Evolutionary conservation across 1,284 basidiomycete genomes (phyloP), one percentile per base, ranked within the genome.

Genomic region (Ceratobasidium sp.): DNA sequence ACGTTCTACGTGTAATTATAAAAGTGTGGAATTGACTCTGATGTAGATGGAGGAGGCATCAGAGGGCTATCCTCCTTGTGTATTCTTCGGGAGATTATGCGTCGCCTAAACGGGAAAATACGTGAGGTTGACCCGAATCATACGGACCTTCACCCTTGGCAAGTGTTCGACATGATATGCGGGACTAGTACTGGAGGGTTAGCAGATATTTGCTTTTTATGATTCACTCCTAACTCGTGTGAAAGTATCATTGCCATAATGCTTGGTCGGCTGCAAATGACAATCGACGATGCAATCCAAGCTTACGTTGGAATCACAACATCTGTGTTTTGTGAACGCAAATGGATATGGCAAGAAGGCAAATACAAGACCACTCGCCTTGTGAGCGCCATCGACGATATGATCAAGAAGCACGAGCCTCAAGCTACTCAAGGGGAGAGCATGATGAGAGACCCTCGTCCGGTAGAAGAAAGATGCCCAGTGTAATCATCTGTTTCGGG

Each of bases 201-300:
- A 26, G 69, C 41, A n/a, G n/a, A n/a, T 3, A 53, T 5, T 1
- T 18, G 23, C 9, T 41, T 26, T 3, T n/a, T 23, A 50, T n/a
- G 6, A 30, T 28, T 10, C 18, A 34, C 26, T 3, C 32, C 36
- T 48, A 5, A n/a, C 3, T 39, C n/a, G n/a, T n/a, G 18, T 23
- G n/a, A n/a, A 6, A 61, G 78, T 0, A 76, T 82, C 4, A 76
- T 81, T 57, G 77, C 80, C 6, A 72, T 81, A 9, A 75, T 82
- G 50, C 73, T 82, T 6, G 81, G 80, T 12, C 77, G 80, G 6
- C 75, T 81, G 23, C 75, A 78, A 6, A 73, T 81, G 43, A 75
- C 78, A 64, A 78, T 79, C 45, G 69, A 72, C 10, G 77, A 77
- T 1, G 79, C 80, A 8, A 79, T 80, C 41, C 69, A 75, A 21